These are phyloP conservation scores for Fusarium sp. DNA, from an alignment of 2,329 filamentous ascomycete genomes.

Conservation along the genomic window DNA sequence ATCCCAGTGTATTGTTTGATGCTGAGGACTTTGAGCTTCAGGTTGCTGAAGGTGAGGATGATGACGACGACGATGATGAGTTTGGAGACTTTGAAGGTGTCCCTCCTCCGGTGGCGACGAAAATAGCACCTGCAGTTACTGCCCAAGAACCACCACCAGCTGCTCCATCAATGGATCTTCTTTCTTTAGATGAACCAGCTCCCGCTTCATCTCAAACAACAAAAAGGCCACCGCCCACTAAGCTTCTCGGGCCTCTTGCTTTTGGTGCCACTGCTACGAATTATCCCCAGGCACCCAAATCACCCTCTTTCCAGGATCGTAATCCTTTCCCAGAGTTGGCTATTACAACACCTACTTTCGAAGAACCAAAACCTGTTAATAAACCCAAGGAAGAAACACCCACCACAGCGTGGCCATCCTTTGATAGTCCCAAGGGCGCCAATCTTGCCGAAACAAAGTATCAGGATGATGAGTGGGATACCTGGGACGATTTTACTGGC, in stretches of 20 bases:
- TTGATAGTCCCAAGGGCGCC: conserved; percentile 36
- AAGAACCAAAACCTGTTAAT: conserved; percentile 47
- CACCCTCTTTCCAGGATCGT: conserved; percentile 62
- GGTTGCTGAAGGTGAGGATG: conserved; percentile 52
- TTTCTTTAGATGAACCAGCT: conserved; percentile 50
- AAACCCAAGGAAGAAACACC: conserved; percentile 51
- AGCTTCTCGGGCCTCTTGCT: conserved; percentile 45
- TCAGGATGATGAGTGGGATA: conserved; percentile 59
- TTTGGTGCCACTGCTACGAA: conserved; percentile 41
- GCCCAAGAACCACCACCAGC: conserved; percentile 27
- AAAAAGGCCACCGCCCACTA: conserved; percentile 41
- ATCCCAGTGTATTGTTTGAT: conserved; percentile 72
- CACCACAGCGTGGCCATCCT: conserved; percentile 57
- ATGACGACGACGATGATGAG: conserved; percentile 58
- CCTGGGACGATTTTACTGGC: conserved; percentile 58
- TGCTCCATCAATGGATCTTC: conserved; percentile 51
- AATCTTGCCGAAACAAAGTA: conserved; percentile 23
- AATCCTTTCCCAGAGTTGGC: conserved; percentile 62
- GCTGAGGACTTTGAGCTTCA: conserved; percentile 63
- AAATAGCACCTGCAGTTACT: conserved; percentile 13
- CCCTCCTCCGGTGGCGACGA: conserved; percentile 3
- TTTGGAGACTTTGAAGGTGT: conserved; percentile 69
- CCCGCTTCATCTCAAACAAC: conserved; percentile 20
- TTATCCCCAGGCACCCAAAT: conserved; percentile 60
- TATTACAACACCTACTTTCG: conserved; percentile 54